phyloP scores from a whole-genome alignment of 306 rosid species.

The Morella rubra region DNA sequence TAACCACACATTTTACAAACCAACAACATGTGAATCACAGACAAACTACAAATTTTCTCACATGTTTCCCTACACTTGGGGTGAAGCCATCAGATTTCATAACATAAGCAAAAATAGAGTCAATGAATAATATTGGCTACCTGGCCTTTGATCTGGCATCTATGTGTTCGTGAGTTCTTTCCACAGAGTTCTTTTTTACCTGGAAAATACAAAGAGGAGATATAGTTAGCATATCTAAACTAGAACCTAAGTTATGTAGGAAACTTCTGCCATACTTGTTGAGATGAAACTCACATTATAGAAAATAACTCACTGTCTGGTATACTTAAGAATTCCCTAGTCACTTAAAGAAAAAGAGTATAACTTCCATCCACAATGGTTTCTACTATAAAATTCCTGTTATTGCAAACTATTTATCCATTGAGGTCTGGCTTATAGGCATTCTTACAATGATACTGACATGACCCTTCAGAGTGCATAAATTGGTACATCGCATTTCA shows the following conservation, averaged over 20 bases:
- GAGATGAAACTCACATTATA: constrained; percentile 2
- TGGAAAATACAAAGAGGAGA: constrained; percentile 28
- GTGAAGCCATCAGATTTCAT: constrained; percentile 9
- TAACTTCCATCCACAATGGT: neutral
- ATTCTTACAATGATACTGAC: neutral
- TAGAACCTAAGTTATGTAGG: constrained; percentile 13
- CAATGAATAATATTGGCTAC: constrained; percentile 36
- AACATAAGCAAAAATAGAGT: constrained; percentile 9
- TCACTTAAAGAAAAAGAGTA: neutral
- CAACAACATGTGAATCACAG: neutral
- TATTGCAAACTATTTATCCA: neutral
- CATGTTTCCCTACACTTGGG: neutral
- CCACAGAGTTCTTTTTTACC: constrained; percentile 69
- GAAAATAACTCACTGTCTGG: constrained; percentile 12
- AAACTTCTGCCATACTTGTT: constrained; percentile 15
- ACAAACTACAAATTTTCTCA: neutral
- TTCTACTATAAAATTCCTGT: constrained; percentile 4
- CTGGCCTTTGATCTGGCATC: constrained; percentile 96
- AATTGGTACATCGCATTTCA: no score
- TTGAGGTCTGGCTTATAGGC: neutral
- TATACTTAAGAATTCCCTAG: neutral
- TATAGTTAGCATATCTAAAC: neutral
- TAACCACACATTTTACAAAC: neutral
- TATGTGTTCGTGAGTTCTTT: constrained; percentile 61
- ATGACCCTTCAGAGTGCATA: neutral